Conservation (phyloP, 108 stramenopile genomes). For the Skeletonema grethae region DNA sequence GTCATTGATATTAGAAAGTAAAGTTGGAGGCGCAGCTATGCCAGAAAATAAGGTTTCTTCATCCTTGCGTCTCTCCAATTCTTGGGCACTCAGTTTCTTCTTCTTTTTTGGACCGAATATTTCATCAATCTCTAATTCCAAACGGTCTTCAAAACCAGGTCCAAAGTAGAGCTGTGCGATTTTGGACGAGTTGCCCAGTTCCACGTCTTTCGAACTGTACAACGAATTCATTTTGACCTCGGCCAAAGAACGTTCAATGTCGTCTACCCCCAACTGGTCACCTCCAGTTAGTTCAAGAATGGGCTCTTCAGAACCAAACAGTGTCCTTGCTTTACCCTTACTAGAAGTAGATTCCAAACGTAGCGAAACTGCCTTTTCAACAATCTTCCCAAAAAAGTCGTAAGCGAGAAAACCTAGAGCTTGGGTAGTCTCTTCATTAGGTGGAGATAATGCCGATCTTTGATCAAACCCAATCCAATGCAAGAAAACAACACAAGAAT, state of each 20-base stretch:
- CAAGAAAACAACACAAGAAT: slow-evolving; percentile 63
- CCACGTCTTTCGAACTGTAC: slow-evolving; percentile 48
- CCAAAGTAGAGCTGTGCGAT: slow-evolving; percentile 83
- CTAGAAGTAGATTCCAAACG: slow-evolving; percentile 15
- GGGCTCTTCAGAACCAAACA: slow-evolving; percentile 20
- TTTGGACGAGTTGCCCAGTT: slow-evolving; percentile 23
- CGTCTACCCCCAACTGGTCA: slow-evolving; percentile 54
- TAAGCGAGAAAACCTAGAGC: slow-evolving; percentile 81
- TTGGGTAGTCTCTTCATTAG: slow-evolving; percentile 72
- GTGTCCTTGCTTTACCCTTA: slow-evolving; percentile 3
- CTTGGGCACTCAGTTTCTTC: slow-evolving; percentile 46
- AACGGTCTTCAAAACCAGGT: slow-evolving; percentile 81
- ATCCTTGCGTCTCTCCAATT: slow-evolving; percentile 49
- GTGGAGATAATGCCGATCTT: slow-evolving; percentile 58
- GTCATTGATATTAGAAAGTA: slow-evolving; percentile 11
- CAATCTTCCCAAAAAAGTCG: slow-evolving; percentile 80
- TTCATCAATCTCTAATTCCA: slow-evolving; percentile 86
- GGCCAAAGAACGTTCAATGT: slow-evolving; percentile 58
- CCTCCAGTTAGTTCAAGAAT: slow-evolving; percentile 56
- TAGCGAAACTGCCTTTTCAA: slow-evolving; percentile 61
- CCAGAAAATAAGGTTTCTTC: slow-evolving; percentile 60
- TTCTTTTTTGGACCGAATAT: slow-evolving; percentile 47
- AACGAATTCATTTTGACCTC: slow-evolving; percentile 60
- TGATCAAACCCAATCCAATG: slow-evolving; percentile 86
- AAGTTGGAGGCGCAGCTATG: slow-evolving; percentile 38